Conservation (phyloP, 495 filamentous ascomycete species). For the Alectoria sarmentosa region DNA sequence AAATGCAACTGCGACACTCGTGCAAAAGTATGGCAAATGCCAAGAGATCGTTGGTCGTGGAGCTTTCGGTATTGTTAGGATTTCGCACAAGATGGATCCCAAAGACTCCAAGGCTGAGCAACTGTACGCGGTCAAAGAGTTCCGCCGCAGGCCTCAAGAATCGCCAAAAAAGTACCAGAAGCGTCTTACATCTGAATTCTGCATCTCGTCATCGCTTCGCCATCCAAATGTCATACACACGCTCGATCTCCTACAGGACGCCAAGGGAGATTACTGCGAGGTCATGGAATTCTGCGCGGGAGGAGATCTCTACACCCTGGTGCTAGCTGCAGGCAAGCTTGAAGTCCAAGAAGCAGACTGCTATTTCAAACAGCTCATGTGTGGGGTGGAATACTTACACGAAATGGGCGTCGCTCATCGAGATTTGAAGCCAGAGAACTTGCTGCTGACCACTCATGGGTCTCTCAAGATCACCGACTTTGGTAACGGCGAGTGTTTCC, state of each 20-base stretch:
- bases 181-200: constrained; percentile 96
- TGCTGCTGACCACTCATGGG: constrained; percentile 87
- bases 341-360: constrained; percentile 94
- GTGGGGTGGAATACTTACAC: constrained; percentile 98
- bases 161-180: constrained; percentile 97
- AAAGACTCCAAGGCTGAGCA: constrained; percentile 75
- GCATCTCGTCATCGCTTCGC: constrained; percentile 91
- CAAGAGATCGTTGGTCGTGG: constrained; percentile 97
- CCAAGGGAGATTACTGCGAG: constrained; percentile 98
- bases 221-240: constrained; percentile 99
- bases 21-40: constrained; percentile 98
- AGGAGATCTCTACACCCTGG: constrained; percentile 91
- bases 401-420: constrained; percentile 99
- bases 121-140: constrained; percentile 97
- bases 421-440: constrained; percentile 95
- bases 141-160: constrained; percentile 88
- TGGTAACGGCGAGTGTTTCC: constrained; percentile 98
- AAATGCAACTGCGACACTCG: constrained; percentile 72
- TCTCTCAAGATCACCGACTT: constrained; percentile 99
- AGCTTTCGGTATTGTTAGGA: constrained; percentile 94
- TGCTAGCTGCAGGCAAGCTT: constrained; percentile 86
- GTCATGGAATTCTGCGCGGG: constrained; percentile 99
- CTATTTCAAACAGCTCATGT: constrained; percentile 99
- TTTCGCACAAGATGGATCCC: constrained; percentile 92
- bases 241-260: constrained; percentile 86